A percentile compares a stretch with the other conserved stretches of the same genome.
phyloP scores from a whole-genome alignment of 2,329 filamentous ascomycete species.

The Colletotrichum paranaense region DNA sequence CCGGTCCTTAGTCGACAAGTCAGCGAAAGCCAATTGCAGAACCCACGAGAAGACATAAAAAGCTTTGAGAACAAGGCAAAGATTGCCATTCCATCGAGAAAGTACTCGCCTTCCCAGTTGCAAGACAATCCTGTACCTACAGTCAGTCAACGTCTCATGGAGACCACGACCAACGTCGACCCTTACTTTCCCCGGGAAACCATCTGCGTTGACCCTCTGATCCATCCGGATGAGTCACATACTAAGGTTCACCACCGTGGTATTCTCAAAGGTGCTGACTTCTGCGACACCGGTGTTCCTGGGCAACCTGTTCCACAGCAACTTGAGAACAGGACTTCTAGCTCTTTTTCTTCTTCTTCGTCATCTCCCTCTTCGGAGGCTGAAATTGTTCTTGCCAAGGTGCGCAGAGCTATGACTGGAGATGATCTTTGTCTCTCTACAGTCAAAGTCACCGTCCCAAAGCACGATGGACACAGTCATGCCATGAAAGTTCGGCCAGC shows the following conservation, averaged over 20 bases:
- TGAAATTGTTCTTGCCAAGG: conserved; percentile 35
- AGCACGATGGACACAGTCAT: conserved; percentile 38
- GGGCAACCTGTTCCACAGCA: conserved; percentile 26
- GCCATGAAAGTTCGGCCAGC: conserved; percentile 42
- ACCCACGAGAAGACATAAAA: neutral
- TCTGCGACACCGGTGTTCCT: conserved; percentile 36
- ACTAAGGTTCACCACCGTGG: conserved; percentile 35
- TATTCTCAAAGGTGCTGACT: conserved; percentile 37
- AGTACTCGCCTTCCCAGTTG: neutral
- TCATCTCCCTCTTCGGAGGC: conserved; percentile 37
- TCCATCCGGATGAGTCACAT: conserved; percentile 33
- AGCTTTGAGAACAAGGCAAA: conserved; percentile 2
- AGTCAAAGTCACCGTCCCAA: conserved; percentile 33
- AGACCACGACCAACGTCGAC: neutral
- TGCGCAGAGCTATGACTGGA: conserved; percentile 34
- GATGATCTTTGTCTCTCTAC: conserved; percentile 31
- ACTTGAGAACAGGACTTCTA: neutral
- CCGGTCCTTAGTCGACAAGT: conserved; percentile 35
- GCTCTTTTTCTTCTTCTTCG: neutral
- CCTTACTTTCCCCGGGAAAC: conserved; percentile 6
- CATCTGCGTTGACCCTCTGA: conserved; percentile 28
- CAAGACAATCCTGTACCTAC: neutral
- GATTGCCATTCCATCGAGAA: conserved; percentile 9
- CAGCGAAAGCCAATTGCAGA: conserved; percentile 5
- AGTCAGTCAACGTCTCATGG: neutral